Evolutionary conservation across 352 stramenopile genomes (phyloP).

Genomic region (Pythium vanterpoolii): DNA sequence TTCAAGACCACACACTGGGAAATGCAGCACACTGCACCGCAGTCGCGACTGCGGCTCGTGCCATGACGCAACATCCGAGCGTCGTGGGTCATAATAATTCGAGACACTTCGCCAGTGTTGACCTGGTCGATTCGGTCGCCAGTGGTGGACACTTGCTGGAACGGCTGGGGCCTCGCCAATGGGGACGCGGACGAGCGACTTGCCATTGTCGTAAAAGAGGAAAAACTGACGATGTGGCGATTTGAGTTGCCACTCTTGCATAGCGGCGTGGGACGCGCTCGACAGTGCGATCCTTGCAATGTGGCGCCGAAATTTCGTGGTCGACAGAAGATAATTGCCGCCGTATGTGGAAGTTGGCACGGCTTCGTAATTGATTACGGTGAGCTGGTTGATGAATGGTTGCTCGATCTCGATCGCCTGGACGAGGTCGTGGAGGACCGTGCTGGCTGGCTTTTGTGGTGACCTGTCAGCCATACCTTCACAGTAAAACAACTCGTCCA

Average conservation of each 20-base stretch:
- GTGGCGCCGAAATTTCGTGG: conserved; percentile 30
- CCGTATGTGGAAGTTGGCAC: conserved; percentile 17
- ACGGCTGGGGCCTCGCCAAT: background rate
- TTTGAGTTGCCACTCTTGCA: conserved; percentile 29
- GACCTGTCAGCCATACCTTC: conserved; percentile 15
- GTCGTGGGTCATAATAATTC: conserved; percentile 35
- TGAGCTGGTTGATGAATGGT: conserved; percentile 26
- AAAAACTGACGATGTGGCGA: conserved; percentile 35
- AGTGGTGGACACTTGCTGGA: conserved; percentile 38
- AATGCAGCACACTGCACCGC: conserved; percentile 29
- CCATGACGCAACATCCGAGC: conserved; percentile 9
- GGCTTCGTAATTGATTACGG: conserved; percentile 36
- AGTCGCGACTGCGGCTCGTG: background rate
- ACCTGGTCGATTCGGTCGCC: conserved; percentile 6
- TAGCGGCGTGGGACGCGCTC: conserved; percentile 5
- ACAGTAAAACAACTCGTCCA: conserved; percentile 38
- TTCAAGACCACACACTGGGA: conserved; percentile 36
- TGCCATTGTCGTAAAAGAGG: conserved; percentile 48
- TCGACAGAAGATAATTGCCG: conserved; percentile 28
- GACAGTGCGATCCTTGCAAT: conserved; percentile 25
- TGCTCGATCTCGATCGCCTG: conserved; percentile 5
- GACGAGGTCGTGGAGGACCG: background rate
- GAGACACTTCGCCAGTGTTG: conserved; percentile 5
- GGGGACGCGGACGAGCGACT: conserved; percentile 34
- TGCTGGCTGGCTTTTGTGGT: background rate